Evolutionary conservation across 495 filamentous ascomycete species (phyloP).

Genomic region (Daldinia vernicosa): DNA sequence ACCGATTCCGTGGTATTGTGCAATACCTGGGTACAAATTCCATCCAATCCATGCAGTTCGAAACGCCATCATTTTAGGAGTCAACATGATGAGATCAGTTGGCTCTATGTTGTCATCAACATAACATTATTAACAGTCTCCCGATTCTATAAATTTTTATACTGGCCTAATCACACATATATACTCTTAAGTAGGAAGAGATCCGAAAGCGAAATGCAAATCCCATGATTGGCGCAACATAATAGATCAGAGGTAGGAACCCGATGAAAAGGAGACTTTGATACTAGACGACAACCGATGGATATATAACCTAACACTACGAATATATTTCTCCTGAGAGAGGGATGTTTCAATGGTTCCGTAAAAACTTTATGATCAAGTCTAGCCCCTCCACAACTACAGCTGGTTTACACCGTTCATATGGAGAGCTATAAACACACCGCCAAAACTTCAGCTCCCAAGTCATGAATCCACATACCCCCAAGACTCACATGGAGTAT

Average conservation of each 20-base stretch:
- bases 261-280: no score
- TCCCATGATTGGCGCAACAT: no score
- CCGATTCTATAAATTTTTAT: no score
- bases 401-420: not conserved
- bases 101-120: not conserved
- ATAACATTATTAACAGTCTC: not conserved
- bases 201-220: no score
- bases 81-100: not conserved
- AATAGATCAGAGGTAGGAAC: no score
- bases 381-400: not conserved
- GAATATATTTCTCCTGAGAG: no score
- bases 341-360: not conserved
- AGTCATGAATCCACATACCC: not conserved
- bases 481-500: not conserved
- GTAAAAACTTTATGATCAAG: not conserved
- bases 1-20: conserved; percentile 6
- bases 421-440: not conserved
- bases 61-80: not conserved
- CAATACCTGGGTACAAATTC: not conserved
- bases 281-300: no score
- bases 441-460: not conserved
- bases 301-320: no score
- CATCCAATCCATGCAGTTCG: no score
- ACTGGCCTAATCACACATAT: no score
- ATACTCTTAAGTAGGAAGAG: no score